Percentiles rank a stretch among this genome's conserved stretches.
Evolutionary conservation across 1,139 yeast genomes (phyloP).

Genomic region (Yamadazyma songkhlaensis): DNA sequence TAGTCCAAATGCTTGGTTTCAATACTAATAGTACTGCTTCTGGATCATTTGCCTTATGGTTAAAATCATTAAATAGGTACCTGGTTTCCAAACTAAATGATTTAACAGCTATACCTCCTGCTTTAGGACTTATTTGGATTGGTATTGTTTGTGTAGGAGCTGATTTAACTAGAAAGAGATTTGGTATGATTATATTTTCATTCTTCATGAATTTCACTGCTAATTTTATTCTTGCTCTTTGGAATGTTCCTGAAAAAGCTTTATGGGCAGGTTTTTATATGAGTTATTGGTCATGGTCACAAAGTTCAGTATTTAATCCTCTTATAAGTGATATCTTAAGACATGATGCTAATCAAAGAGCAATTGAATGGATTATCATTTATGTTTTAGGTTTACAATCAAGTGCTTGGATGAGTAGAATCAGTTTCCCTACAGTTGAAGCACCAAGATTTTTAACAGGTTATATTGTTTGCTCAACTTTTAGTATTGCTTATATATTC

Average conservation of each 20-base stretch:
- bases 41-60: constrained; percentile 47
- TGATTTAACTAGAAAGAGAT: constrained; percentile 25
- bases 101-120: constrained; percentile 47
- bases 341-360: constrained; percentile 21
- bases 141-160: constrained; percentile 32
- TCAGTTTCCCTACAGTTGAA: constrained; percentile 43
- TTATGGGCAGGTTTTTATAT: constrained; percentile 35
- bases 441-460: constrained; percentile 53
- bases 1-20: constrained; percentile 23
- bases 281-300: constrained; percentile 20
- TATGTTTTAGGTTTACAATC: constrained; percentile 26
- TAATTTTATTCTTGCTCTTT: constrained; percentile 33
- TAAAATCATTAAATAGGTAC: constrained; percentile 42
- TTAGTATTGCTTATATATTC: constrained; percentile 15
- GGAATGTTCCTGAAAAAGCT: constrained; percentile 35
- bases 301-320: constrained; percentile 23
- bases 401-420: constrained; percentile 23
- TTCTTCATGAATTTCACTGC: constrained; percentile 27
- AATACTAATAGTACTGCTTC: constrained; percentile 41
- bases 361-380: constrained; percentile 25
- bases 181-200: constrained; percentile 24
- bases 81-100: constrained; percentile 36
- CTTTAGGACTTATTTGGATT: constrained; percentile 49
- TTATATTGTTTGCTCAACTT: constrained; percentile 28
- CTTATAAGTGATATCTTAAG: constrained; percentile 21